Evolutionary conservation across 129 eudicot genomes (phyloP).

Genomic region (Helichrysum umbraculigerum): DNA sequence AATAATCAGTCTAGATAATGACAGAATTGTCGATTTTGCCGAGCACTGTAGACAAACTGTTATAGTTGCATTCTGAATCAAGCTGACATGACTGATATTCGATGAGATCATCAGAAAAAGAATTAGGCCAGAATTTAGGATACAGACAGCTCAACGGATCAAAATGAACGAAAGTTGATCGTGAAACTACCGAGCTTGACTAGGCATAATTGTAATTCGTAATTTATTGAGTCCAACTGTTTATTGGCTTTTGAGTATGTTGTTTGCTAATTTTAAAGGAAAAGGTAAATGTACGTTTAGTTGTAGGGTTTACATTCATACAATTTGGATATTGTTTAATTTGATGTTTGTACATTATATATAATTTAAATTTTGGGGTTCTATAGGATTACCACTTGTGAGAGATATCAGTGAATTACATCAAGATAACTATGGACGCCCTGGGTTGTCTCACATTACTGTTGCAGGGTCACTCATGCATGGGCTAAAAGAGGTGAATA

Average conservation of each 20-base stretch:
- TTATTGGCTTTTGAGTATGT: background rate
- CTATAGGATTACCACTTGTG: conserved; percentile 64
- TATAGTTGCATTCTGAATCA: background rate
- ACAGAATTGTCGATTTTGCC: background rate
- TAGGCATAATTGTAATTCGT: background rate
- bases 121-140: background rate
- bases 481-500: conserved; percentile 67
- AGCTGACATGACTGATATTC: background rate
- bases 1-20: background rate
- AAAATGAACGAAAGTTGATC: background rate
- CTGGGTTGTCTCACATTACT: conserved; percentile 75
- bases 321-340: background rate
- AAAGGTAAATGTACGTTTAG: background rate
- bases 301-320: background rate
- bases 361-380: background rate
- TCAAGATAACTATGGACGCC: conserved; percentile 63
- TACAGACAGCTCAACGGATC: background rate
- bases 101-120: background rate
- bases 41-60: background rate
- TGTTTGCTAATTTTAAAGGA: background rate
- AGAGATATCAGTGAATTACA: conserved; percentile 65
- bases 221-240: background rate
- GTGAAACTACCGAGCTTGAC: background rate
- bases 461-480: conserved; percentile 74
- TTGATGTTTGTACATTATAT: background rate